phyloP scores from a whole-genome alignment of 2,329 filamentous ascomycete genomes.

The Onygenales sp. region DNA sequence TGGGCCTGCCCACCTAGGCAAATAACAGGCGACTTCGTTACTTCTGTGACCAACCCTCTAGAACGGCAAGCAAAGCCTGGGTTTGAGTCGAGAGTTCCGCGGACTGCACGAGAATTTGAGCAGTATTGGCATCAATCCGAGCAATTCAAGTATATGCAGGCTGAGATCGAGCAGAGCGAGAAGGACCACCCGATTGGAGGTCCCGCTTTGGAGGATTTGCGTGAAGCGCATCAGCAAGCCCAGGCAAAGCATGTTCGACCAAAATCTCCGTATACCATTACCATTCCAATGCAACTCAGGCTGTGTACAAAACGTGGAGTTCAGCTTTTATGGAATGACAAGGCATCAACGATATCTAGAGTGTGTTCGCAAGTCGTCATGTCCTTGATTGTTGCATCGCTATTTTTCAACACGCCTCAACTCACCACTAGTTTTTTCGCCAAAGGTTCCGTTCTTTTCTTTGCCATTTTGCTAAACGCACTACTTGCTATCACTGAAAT shows the following conservation, averaged over 20 bases:
- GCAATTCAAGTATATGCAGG: slow-evolving; percentile 21
- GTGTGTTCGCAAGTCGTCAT: slow-evolving; percentile 60
- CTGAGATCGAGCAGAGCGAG: slow-evolving; percentile 26
- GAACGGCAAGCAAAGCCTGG: slow-evolving; percentile 50
- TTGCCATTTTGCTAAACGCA: slow-evolving; percentile 61
- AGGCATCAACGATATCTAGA: slow-evolving; percentile 60
- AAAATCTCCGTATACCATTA: slow-evolving; percentile 63
- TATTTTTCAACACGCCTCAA: slow-evolving; percentile 45
- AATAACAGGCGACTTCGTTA: slow-evolving; percentile 61
- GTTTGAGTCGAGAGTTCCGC: slow-evolving; percentile 52
- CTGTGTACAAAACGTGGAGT: slow-evolving; percentile 79
- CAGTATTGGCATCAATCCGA: slow-evolving; percentile 36
- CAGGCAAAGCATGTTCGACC: slow-evolving; percentile 30
- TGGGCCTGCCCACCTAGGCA: slow-evolving; percentile 59
- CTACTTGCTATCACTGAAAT: slow-evolving; percentile 63
- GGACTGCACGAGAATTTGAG: slow-evolving; percentile 60
- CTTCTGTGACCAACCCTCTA: slow-evolving; percentile 55
- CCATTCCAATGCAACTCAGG: slow-evolving; percentile 62
- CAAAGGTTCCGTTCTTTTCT: slow-evolving; percentile 73
- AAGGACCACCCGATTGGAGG: slow-evolving; percentile 24
- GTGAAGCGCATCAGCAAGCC: slow-evolving; percentile 21
- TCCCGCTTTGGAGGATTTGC: slow-evolving; percentile 21
- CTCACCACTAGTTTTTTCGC: slow-evolving; percentile 66
- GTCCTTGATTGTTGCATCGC: slow-evolving; percentile 64
- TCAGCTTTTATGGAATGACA: slow-evolving; percentile 65